phyloP scores from a whole-genome alignment of 2,329 filamentous ascomycete species.

The Pseudogymnoascus sp. region DNA sequence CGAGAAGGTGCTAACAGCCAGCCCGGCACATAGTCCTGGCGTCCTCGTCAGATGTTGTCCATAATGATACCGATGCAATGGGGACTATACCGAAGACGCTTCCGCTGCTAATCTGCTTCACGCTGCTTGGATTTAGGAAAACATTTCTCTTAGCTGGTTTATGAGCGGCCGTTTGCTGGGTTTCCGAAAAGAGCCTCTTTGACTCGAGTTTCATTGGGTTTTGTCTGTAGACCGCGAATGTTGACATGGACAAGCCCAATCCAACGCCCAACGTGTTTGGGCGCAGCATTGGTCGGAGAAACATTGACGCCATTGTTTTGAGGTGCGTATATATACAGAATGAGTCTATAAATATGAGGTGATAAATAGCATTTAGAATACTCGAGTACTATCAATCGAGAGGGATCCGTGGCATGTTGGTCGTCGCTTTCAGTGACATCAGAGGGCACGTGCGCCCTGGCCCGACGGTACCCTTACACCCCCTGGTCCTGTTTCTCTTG shows the following conservation, averaged over 20 bases:
- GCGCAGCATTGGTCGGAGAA: conserved; percentile 25
- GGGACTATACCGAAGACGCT: conserved; percentile 23
- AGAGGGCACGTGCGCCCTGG: neutral
- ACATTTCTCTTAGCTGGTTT: conserved; percentile 18
- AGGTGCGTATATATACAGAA: neutral
- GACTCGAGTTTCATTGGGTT: conserved; percentile 27
- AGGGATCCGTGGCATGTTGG: neutral
- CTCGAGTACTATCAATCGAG: neutral
- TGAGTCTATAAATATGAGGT: neutral
- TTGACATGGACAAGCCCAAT: conserved; percentile 30
- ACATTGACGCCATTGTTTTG: conserved; percentile 22
- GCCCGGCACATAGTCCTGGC: conserved; percentile 50
- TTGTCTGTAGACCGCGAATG: conserved; percentile 24
- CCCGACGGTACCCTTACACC: neutral
- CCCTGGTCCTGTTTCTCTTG: neutral
- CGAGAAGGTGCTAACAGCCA: conserved; percentile 63
- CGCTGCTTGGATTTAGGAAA: conserved; percentile 20
- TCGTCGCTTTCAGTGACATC: neutral
- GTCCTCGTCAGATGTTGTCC: neutral
- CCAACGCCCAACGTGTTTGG: conserved; percentile 28
- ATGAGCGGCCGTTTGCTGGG: conserved; percentile 24
- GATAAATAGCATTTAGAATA: neutral
- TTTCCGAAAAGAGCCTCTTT: conserved; percentile 12
- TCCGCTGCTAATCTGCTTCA: conserved; percentile 27
- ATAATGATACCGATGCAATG: neutral